phyloP scores from a whole-genome alignment of 306 rosid species.

The Betula pendula region DNA sequence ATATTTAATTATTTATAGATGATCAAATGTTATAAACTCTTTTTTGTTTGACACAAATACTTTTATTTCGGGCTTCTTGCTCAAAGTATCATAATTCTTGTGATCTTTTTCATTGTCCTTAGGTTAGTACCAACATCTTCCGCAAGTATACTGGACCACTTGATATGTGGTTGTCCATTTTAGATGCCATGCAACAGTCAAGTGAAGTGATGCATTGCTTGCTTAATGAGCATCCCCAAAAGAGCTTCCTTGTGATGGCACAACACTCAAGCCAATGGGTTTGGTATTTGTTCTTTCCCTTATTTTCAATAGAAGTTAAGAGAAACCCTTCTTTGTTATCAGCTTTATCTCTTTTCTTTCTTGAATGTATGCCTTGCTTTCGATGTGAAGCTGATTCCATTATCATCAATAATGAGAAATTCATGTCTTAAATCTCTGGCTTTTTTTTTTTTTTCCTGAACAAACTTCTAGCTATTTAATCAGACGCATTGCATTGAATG shows the following conservation, averaged over 20 bases:
- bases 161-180: slow-evolving; percentile 75
- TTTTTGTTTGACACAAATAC: slow-evolving; percentile 4
- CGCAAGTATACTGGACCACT: slow-evolving; percentile 85
- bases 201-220: slow-evolving; percentile 59
- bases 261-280: slow-evolving; percentile 94
- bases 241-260: slow-evolving; percentile 80
- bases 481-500: too few relatives aligned
- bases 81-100: not conserved
- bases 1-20: not conserved
- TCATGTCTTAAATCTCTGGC: slow-evolving; percentile 4
- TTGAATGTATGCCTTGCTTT: slow-evolving; percentile 12
- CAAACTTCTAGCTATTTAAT: too few relatives aligned
- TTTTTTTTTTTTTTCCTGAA: too few relatives aligned
- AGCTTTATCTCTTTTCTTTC: slow-evolving; percentile 2
- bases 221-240: slow-evolving; percentile 53
- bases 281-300: slow-evolving; percentile 53
- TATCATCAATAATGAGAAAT: not conserved
- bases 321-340: slow-evolving; percentile 3
- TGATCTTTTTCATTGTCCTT: slow-evolving; percentile 20
- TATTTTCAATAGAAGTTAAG: slow-evolving; percentile 4
- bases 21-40: not conserved
- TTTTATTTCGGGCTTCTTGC: not conserved
- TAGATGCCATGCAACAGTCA: slow-evolving; percentile 43
- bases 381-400: slow-evolving; percentile 11
- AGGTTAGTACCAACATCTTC: slow-evolving; percentile 78